Base-by-base conservation (phyloP, 2,329 filamentous ascomycete genomes). In the Diaporthe citri region DNA sequence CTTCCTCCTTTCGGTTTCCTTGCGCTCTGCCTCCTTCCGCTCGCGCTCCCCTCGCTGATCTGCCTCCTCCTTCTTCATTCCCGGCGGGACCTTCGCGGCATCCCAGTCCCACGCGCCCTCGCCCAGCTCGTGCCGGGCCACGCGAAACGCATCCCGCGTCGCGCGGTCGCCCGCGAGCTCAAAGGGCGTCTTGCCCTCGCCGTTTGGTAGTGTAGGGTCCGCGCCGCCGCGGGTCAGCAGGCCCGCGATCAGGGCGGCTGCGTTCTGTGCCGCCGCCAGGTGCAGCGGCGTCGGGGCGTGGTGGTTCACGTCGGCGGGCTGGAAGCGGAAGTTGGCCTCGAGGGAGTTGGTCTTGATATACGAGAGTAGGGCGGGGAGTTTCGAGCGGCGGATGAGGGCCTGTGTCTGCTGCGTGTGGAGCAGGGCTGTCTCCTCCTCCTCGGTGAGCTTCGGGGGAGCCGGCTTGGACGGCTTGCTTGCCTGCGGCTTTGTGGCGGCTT, bases 351-450 rank as follows among this genome's bases (percentile, higher is more conserved):
- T 93, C 76, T 92, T 90, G 8, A 99, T 86, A 81, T 98, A 99
- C 1, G 94, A 92, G 22, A 98, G 87, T 2, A 99, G 86, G 0
- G 94, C 95, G 0, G 97, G 96, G 0, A 97, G 91, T 83, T 98
- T 98, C 2, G 95, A 97, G 56, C 97, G 93, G 60, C 95, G 93
- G 75, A 98, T 94, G 36, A 98, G 89, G 0, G 95, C 93, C 80
- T 97, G 95, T 0, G 99, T 88, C 81, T 99, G 97, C 1, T 93
- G 91, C 0, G 96, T 98, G 82, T 99, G 96, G 4, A 98, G 87
- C 4, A 93, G 84, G 1, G 93, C 93, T 43, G 90, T 92, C 84
- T 98, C 95, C 77, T 98, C 95, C 82, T 96, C 95, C 79, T 97
- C 95, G 0, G 91, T 92, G 1, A 92, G 84, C 78, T 95, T 95